phyloP scores from a whole-genome alignment of 2,329 filamentous ascomycete species.

The Cryphonectria carpinicola region DNA sequence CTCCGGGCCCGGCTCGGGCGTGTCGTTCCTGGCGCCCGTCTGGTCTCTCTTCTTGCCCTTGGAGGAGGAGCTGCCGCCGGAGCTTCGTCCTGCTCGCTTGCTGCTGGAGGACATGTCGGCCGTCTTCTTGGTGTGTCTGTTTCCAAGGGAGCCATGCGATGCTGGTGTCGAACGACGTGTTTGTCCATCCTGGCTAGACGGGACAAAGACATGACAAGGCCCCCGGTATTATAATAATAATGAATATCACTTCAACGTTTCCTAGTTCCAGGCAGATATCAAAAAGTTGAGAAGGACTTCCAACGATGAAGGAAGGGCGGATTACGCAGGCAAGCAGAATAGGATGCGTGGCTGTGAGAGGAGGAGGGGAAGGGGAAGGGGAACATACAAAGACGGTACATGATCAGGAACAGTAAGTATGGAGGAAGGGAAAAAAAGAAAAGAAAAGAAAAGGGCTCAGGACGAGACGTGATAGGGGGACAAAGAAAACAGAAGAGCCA shows the following conservation, averaged over 20 bases:
- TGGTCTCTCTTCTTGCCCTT: slow-evolving; percentile 5
- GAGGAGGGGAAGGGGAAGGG: neutral
- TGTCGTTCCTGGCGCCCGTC: neutral
- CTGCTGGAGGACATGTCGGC: slow-evolving; percentile 2
- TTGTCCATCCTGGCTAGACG: neutral
- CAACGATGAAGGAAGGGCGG: neutral
- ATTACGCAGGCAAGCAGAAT: neutral
- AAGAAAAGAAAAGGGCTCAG: neutral
- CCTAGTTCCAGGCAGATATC: neutral
- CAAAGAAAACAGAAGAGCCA: neutral
- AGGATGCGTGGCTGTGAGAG: slow-evolving; percentile 3
- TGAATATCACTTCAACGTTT: neutral
- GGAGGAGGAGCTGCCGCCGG: neutral
- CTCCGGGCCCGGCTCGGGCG: neutral
- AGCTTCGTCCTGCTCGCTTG: neutral
- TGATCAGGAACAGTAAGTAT: neutral
- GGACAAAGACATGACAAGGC: neutral
- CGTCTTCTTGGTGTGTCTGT: neutral
- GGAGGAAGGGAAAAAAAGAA: neutral
- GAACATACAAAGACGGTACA: neutral
- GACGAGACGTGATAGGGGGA: neutral
- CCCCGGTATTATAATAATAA: neutral
- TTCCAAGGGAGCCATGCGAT: neutral
- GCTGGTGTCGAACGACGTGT: neutral
- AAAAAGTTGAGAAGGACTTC: neutral